phyloP scores from a whole-genome alignment of 441 rosid species.

The Corymbia calophylla region DNA sequence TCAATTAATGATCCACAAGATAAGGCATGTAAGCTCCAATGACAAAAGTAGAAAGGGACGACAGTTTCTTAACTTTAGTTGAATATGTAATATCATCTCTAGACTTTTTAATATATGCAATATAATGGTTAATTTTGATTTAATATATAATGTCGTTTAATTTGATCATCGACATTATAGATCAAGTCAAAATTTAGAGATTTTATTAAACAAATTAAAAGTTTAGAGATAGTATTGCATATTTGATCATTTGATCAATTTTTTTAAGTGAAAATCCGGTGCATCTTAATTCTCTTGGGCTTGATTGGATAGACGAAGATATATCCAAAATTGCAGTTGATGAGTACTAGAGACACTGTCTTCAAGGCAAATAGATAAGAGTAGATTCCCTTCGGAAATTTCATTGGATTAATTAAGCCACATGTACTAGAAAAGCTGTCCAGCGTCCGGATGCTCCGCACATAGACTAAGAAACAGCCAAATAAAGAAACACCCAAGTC shows the following conservation, averaged over 20 bases:
- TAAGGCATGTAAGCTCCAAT: background rate
- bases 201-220: accelerated
- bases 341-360: background rate
- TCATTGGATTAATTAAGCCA: background rate
- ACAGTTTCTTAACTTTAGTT: background rate
- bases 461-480: background rate
- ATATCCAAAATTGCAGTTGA: background rate
- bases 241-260: accelerated
- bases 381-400: background rate
- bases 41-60: background rate
- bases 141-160: background rate
- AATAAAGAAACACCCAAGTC: background rate
- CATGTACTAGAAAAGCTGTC: background rate
- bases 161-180: background rate
- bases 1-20: background rate
- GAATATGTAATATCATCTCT: background rate
- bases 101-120: background rate
- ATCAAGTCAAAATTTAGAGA: accelerated
- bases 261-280: background rate
- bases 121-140: background rate
- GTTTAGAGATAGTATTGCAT: accelerated
- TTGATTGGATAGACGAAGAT: background rate
- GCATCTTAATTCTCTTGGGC: background rate
- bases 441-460: background rate
- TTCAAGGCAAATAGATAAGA: background rate